phyloP scores from a whole-genome alignment of 2,329 filamentous ascomycete genomes.

The Coniochaeta sp. region DNA sequence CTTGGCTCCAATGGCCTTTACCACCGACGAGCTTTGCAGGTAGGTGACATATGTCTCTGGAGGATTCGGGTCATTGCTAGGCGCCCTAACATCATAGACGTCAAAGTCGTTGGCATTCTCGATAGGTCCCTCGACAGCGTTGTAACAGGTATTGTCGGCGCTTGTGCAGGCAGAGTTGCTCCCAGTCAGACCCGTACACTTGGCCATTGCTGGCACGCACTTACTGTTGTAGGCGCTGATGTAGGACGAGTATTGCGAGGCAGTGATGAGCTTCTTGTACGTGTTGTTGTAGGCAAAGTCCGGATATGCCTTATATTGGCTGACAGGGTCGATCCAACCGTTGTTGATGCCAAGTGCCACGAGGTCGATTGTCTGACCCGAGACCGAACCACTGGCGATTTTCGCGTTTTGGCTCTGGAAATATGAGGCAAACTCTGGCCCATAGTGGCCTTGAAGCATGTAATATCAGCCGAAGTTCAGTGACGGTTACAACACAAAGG shows the following conservation, averaged over 20 bases:
- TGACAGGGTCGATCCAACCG: slow-evolving; percentile 42
- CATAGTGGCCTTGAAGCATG: slow-evolving; percentile 37
- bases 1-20: slow-evolving; percentile 36
- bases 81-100: slow-evolving; percentile 37
- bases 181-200: slow-evolving; percentile 13
- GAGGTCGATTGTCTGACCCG: slow-evolving; percentile 37
- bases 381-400: slow-evolving; percentile 33
- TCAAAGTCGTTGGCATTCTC: slow-evolving; percentile 25
- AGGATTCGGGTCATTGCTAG: slow-evolving; percentile 26
- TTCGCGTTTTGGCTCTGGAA: slow-evolving; percentile 49
- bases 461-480: not conserved
- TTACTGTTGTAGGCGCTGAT: slow-evolving; percentile 12
- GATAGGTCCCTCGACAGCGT: slow-evolving; percentile 15
- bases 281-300: slow-evolving; percentile 37
- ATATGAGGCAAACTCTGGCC: slow-evolving; percentile 46
- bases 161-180: slow-evolving; percentile 21
- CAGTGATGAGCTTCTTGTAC: slow-evolving; percentile 16
- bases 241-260: slow-evolving; percentile 3
- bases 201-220: slow-evolving; percentile 12
- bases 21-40: slow-evolving; percentile 25
- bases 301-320: slow-evolving; percentile 33
- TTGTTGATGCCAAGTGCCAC: slow-evolving; percentile 49
- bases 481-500: not conserved
- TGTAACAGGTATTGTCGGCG: slow-evolving; percentile 18
- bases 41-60: slow-evolving; percentile 33